phyloP scores from a whole-genome alignment of 257 asterid species.

The Gardenia jasminoides region DNA sequence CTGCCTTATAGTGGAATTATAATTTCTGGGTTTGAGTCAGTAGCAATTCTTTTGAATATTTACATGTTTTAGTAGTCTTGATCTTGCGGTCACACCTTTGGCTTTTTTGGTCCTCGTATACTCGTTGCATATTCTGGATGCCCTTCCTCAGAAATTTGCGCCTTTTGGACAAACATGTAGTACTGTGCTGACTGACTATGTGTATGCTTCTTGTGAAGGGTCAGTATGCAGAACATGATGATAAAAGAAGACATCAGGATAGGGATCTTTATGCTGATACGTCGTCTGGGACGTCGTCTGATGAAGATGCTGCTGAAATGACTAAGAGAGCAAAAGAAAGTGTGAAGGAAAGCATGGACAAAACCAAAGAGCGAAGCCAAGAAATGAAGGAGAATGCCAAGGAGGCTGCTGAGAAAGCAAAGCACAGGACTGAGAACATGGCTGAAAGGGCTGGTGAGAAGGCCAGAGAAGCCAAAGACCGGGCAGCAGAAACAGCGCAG shows the following conservation, averaged over 20 bases:
- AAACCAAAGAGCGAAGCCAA: constrained; percentile 27
- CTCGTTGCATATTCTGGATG: no score
- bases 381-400: constrained; percentile 45
- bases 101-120: no score
- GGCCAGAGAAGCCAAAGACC: constrained; percentile 13
- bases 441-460: constrained; percentile 25
- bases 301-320: constrained; percentile 19
- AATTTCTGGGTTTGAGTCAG: background rate
- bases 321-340: constrained; percentile 4
- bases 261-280: constrained; percentile 32
- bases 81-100: no score
- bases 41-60: background rate
- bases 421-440: constrained; percentile 22
- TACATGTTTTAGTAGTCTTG: background rate
- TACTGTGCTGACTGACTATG: background rate
- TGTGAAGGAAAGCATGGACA: constrained; percentile 27
- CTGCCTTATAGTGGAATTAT: background rate
- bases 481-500: constrained; percentile 18
- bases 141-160: no score
- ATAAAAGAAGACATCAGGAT: constrained; percentile 30
- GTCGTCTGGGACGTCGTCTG: no score
- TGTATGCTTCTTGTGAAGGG: constrained; percentile 30
- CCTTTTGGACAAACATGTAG: background rate
- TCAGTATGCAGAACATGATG: constrained; percentile 36
- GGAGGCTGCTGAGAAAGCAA: constrained; percentile 25